phyloP scores from a whole-genome alignment of 345 rosid genomes.

The Eucalyptus globulus region DNA sequence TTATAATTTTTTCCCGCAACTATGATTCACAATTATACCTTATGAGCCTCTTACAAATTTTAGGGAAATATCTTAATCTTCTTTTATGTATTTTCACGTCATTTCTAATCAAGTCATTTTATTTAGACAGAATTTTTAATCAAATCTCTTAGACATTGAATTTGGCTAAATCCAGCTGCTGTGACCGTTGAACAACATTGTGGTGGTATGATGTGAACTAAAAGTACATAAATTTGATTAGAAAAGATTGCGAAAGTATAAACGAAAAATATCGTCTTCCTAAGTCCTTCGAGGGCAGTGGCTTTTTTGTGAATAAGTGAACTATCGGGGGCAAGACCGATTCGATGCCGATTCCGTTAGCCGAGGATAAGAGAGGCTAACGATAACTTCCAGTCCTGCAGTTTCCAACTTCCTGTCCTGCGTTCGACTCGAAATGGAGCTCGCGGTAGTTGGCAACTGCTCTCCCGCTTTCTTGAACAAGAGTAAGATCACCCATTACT shows the following conservation, averaged over 20 bases:
- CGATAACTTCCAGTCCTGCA: background rate
- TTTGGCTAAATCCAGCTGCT: background rate
- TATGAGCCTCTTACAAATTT: background rate
- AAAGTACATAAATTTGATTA: background rate
- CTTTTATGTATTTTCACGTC: background rate
- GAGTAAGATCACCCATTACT: background rate
- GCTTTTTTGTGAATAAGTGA: background rate
- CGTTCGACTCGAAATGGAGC: background rate
- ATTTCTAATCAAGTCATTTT: background rate
- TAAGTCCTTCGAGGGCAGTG: background rate
- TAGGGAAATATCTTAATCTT: background rate
- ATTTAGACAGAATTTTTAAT: background rate
- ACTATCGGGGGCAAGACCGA: background rate
- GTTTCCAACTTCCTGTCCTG: background rate
- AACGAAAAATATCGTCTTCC: background rate
- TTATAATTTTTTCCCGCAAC: background rate
- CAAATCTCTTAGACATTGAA: background rate
- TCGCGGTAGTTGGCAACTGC: background rate
- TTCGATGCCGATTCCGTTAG: background rate
- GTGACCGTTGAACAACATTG: background rate
- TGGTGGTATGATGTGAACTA: background rate
- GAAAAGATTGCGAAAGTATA: background rate
- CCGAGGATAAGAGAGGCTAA: background rate
- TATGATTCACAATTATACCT: background rate
- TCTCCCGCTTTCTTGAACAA: background rate